Percentiles rank a stretch among this genome's conserved stretches.
Evolutionary conservation across 2,329 filamentous ascomycete species (phyloP).

Genomic region (Diplodia seriata): DNA sequence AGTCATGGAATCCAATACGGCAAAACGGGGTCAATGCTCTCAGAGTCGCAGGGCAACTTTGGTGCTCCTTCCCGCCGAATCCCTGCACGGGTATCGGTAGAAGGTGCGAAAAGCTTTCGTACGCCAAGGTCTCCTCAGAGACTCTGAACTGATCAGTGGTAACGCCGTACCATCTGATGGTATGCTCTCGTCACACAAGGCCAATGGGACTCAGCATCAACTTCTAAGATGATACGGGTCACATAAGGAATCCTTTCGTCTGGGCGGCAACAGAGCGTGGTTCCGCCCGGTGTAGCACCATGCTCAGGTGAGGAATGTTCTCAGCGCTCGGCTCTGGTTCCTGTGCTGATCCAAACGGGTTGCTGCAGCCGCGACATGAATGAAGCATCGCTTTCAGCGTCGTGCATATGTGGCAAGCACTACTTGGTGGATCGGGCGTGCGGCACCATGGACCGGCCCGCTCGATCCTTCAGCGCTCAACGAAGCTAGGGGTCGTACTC

Average conservation of each 20-base stretch:
- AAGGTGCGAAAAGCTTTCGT: neutral
- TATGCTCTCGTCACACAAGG: conserved; percentile 6
- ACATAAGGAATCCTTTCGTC: neutral
- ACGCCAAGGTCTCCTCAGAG: neutral
- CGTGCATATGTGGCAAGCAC: conserved; percentile 5
- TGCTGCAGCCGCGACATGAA: neutral
- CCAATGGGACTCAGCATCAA: neutral
- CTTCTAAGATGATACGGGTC: conserved; percentile 21
- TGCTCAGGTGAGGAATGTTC: neutral
- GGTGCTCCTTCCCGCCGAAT: conserved; percentile 1
- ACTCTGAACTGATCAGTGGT: neutral
- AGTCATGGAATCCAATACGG: neutral
- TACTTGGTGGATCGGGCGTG: conserved; percentile 1
- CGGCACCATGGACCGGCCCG: conserved; percentile 19
- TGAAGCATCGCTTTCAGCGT: conserved; percentile 15
- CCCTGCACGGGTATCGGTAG: conserved; percentile 1
- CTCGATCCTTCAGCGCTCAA: neutral
- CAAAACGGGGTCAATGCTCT: neutral
- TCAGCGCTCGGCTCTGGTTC: neutral
- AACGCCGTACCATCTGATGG: conserved; percentile 5
- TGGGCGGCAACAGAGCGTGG: neutral
- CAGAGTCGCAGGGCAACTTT: neutral
- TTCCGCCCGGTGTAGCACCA: conserved; percentile 14
- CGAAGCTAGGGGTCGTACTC: neutral
- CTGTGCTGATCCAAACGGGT: neutral